Evolutionary conservation across 148 eudicot species (phyloP), one percentile per base, ranked within the genome.

Genomic region (Simmondsia chinensis): DNA sequence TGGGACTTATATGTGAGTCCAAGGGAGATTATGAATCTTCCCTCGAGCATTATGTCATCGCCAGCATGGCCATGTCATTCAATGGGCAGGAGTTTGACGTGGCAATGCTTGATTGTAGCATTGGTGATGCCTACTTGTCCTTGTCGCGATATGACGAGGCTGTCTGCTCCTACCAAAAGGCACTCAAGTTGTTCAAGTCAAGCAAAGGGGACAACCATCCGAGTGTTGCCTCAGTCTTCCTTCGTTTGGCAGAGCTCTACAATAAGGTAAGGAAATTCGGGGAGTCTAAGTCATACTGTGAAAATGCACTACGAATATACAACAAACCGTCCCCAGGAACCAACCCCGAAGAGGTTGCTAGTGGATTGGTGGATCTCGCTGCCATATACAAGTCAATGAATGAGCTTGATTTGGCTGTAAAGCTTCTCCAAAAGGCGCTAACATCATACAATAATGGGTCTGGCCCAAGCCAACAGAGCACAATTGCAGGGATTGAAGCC

Each of bases 71-170:
- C 14, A 48, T 83, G 71, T 56, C 69, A 7, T 69, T 65, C 2
- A 68, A 48, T 42, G 94, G 89, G 12, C 74, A 65, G 33, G 84
- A 80, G 20, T 16, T 51, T 0, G 94, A 87, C 5, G 75, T 67
- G 42, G 94, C 83, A 15, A 42, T 72, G 44, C 56, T 87, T 29
- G 81, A 87, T 23, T 65, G 77, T 63, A 79, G 59, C 56, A 77
- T 83, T 15, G 94, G 96, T 1, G 89, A 83, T 54, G 78, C 79
- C 7, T 87, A 83, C 41, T 49, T 87, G 33, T 65, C 79, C 13
- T 48, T 87, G 69, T 76, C 71, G 6, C 74, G 86, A 11, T 87
- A 76, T 36, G 94, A 87, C 43, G 94, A 83, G 46, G 94, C 96
- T 13, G 48, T 77, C 22, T 65, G 38, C 20, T 61, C 86, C 11